phyloP scores from a whole-genome alignment of 331 rosid genomes.

The Telfairia occidentalis region DNA sequence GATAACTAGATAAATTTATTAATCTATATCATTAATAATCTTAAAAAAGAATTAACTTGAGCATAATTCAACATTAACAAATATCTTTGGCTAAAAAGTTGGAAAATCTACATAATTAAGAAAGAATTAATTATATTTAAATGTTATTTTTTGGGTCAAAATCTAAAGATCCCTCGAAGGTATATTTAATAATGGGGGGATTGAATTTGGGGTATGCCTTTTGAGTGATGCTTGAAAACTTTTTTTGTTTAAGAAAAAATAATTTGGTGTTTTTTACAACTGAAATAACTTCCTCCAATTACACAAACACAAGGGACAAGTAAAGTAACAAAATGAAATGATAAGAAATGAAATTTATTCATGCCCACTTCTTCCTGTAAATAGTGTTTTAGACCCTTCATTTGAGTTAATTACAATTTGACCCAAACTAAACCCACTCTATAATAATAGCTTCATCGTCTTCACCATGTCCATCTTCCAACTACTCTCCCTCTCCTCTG shows the following conservation, averaged over 20 bases:
- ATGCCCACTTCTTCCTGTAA: background rate
- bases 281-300: conserved; percentile 2
- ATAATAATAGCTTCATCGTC: background rate
- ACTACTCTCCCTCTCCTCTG: background rate
- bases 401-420: background rate
- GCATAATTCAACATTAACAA: too few relatives aligned
- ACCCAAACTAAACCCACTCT: background rate
- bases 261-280: background rate
- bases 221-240: background rate
- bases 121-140: too few relatives aligned
- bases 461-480: background rate
- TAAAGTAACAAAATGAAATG: background rate
- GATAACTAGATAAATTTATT: too few relatives aligned
- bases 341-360: too few relatives aligned
- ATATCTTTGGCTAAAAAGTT: too few relatives aligned
- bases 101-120: too few relatives aligned
- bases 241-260: too few relatives aligned
- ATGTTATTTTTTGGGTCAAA: too few relatives aligned
- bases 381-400: background rate
- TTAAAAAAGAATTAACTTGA: too few relatives aligned
- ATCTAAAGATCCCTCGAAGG: background rate
- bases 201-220: background rate
- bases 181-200: background rate
- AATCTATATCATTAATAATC: too few relatives aligned
- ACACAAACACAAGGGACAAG: background rate